These are phyloP conservation scores for Radiomyces spectabilis DNA, from an alignment of 192 early-diverging fungal genomes.

Conservation along the genomic window DNA sequence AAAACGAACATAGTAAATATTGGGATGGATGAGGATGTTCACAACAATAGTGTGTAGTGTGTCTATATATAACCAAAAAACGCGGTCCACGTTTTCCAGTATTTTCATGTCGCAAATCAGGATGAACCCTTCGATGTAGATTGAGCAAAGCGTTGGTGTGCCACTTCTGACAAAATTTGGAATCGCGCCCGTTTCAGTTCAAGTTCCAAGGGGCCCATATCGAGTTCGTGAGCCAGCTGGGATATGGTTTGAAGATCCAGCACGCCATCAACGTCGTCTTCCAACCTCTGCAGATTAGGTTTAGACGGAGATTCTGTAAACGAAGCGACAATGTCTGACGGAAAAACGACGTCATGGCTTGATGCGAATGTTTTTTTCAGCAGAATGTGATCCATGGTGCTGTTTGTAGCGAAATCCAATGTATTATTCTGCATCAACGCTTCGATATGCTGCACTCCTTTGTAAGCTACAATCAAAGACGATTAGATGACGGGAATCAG, in stretches of 20 bases:
- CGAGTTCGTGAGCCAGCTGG: slow-evolving; percentile 30
- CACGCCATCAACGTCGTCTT: slow-evolving; percentile 19
- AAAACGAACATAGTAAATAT: too few species aligned
- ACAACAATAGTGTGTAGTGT: too few species aligned
- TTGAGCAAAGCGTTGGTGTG: too few species aligned
- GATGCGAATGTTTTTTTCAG: neutral
- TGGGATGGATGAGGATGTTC: too few species aligned
- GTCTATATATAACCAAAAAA: too few species aligned
- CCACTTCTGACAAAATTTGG: slow-evolving; percentile 48
- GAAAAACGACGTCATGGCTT: slow-evolving; percentile 11
- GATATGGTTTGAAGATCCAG: slow-evolving; percentile 27
- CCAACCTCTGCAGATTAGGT: slow-evolving; percentile 4
- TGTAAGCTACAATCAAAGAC: slow-evolving; percentile 11
- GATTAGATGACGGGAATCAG: neutral
- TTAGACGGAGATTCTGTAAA: slow-evolving; percentile 3
- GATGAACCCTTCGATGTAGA: too few species aligned
- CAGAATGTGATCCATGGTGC: slow-evolving; percentile 2
- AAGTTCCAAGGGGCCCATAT: slow-evolving; percentile 37
- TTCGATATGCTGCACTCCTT: slow-evolving; percentile 24
- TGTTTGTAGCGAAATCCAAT: neutral
- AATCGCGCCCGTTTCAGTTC: slow-evolving; percentile 43
- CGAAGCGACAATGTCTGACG: slow-evolving; percentile 3
- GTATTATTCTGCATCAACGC: neutral
- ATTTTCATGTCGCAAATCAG: too few species aligned
- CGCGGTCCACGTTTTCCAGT: too few species aligned